Percentiles rank a stretch among this genome's conserved stretches.
phyloP scores from a whole-genome alignment of 805 yeast species.

The Myxozyma neotropica region DNA sequence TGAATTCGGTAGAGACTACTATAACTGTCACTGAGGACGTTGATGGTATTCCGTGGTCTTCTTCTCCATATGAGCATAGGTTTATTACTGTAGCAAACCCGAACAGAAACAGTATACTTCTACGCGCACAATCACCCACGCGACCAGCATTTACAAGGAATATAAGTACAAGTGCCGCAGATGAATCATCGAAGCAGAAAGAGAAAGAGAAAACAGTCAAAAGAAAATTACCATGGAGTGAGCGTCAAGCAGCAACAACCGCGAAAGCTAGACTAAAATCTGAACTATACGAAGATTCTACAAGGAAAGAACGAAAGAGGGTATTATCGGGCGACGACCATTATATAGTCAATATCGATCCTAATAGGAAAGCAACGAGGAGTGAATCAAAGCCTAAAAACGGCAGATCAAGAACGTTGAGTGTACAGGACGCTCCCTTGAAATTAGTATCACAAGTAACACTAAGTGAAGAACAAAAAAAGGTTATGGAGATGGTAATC shows the following conservation, averaged over 20 bases:
- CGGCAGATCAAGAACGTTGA: constrained; percentile 7
- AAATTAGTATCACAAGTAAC: constrained; percentile 33
- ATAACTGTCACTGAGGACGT: background rate
- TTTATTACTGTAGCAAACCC: constrained; percentile 1
- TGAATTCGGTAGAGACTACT: background rate
- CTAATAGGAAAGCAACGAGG: constrained; percentile 10
- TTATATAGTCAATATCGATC: constrained; percentile 12
- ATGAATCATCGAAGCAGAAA: background rate
- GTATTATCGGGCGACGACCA: constrained; percentile 1
- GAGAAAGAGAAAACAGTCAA: background rate
- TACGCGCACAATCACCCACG: background rate
- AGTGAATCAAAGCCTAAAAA: background rate
- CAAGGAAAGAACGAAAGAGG: background rate
- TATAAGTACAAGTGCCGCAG: background rate
- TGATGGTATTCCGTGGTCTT: constrained; percentile 1
- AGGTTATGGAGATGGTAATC: constrained; percentile 64
- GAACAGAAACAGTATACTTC: background rate
- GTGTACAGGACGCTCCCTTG: constrained; percentile 4
- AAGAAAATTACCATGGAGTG: constrained; percentile 8
- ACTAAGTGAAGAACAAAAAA: constrained; percentile 53
- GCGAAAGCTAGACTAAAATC: background rate
- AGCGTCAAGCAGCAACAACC: background rate
- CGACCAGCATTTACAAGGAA: background rate
- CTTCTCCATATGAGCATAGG: constrained; percentile 10
- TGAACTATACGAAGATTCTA: background rate